A percentile compares a stretch with the other conserved stretches of the same genome.
Conservation (phyloP, 208 protist species). For the Trypanosoma platydactyli region DNA sequence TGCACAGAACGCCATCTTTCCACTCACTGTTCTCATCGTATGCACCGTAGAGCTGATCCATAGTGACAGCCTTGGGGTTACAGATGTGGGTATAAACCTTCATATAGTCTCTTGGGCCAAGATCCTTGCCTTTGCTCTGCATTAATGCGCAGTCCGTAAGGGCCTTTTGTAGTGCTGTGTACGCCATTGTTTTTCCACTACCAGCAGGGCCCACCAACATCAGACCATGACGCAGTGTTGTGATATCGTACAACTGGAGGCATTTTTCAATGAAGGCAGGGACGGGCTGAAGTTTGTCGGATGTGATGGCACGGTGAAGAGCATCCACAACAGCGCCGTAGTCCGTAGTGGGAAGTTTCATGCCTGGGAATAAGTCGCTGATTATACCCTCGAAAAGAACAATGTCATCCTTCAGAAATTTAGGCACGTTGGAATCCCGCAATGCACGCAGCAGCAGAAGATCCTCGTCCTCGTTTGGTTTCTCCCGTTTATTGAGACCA, state of each 20-base stretch:
- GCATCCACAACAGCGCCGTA: conserved; percentile 92
- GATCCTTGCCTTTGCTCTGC: conserved; percentile 70
- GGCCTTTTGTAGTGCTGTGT: conserved; percentile 83
- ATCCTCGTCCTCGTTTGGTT: conserved; percentile 92
- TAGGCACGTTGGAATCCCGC: conserved; percentile 97
- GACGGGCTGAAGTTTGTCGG: conserved; percentile 86
- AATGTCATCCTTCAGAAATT: conserved; percentile 96
- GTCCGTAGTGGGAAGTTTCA: conserved; percentile 87
- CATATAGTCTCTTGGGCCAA: conserved; percentile 76
- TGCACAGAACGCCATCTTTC: conserved; percentile 96
- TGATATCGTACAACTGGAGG: conserved; percentile 98
- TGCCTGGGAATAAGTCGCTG: conserved; percentile 98
- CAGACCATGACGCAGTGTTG: conserved; percentile 97
- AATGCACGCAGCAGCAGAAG: conserved; percentile 95
- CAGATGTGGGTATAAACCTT: conserved; percentile 93
- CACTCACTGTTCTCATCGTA: conserved; percentile 97
- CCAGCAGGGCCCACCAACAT: conserved; percentile 98
- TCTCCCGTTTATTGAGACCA: conserved; percentile 94
- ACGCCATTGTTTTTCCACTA: conserved; percentile 95
- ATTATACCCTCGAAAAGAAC: conserved; percentile 97
- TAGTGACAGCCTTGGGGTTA: conserved; percentile 98
- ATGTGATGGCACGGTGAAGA: conserved; percentile 64
- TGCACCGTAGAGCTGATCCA: conserved; percentile 98
- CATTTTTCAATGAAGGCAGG: conserved; percentile 95
- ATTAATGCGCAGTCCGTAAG: conserved; percentile 71